Evolutionary conservation across 257 asterid species (phyloP).

Genomic region (Asclepias syriaca): DNA sequence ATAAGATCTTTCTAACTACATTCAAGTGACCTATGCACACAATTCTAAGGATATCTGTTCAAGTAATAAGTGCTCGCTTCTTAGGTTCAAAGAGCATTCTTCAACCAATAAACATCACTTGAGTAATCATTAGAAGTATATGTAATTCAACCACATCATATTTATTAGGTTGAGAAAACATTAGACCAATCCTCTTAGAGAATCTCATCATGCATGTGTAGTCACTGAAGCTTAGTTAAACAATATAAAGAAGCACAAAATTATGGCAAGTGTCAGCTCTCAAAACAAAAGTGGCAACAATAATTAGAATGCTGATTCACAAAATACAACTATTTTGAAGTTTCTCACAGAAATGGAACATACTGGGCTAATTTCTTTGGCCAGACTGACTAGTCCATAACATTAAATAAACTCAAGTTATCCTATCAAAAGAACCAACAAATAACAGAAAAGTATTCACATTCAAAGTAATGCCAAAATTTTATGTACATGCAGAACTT

Average conservation of each 20-base stretch:
- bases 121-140: conserved; percentile 20
- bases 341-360: neutral
- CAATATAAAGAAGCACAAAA: conserved; percentile 6
- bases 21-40: conserved; percentile 53
- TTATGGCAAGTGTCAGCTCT: neutral
- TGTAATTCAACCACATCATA: conserved; percentile 14
- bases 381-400: neutral
- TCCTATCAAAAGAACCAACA: neutral
- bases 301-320: neutral
- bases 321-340: neutral
- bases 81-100: conserved; percentile 28
- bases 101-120: conserved; percentile 31
- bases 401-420: neutral
- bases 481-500: neutral
- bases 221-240: conserved; percentile 7
- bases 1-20: conserved; percentile 67
- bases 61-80: conserved; percentile 34
- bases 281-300: neutral
- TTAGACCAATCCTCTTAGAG: conserved; percentile 1
- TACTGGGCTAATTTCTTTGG: neutral
- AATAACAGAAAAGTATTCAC: neutral
- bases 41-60: conserved; percentile 27
- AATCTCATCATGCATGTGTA: conserved; percentile 8
- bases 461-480: neutral
- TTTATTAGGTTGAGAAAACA: conserved; percentile 2